Percentiles rank a stretch among this genome's conserved stretches.
These are phyloP conservation scores for Penicillium dipodomyicola DNA, from an alignment of 495 filamentous ascomycete genomes.

Conservation along the genomic window DNA sequence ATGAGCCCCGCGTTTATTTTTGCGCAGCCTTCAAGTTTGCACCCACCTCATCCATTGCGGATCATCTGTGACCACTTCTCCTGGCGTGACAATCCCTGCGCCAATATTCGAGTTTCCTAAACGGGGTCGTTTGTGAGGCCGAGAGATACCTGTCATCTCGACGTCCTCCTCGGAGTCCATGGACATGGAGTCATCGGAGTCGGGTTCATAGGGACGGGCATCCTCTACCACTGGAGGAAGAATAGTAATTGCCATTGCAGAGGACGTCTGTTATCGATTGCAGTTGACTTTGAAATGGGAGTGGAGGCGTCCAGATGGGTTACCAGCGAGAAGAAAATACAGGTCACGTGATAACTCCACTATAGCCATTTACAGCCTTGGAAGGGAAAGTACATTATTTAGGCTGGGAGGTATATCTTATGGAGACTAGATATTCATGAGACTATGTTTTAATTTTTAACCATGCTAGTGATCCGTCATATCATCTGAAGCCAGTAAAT, in stretches of 20 bases:
- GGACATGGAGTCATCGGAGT: slow-evolving; percentile 47
- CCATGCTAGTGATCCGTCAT: background rate
- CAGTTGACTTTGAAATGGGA: background rate
- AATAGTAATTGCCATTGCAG: slow-evolving; percentile 76
- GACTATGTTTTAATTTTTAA: background rate
- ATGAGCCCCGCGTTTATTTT: slow-evolving; percentile 1
- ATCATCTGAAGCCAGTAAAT: background rate
- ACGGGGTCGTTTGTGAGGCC: slow-evolving; percentile 41
- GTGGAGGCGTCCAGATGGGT: background rate
- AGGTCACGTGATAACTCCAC: slow-evolving; percentile 11
- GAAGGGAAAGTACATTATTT: background rate
- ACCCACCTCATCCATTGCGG: slow-evolving; percentile 93
- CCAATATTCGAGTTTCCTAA: slow-evolving; percentile 29
- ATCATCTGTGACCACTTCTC: slow-evolving; percentile 82
- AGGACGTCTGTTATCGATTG: background rate
- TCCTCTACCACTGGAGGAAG: slow-evolving; percentile 57
- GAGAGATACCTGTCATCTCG: slow-evolving; percentile 46
- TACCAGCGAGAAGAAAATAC: slow-evolving; percentile 8
- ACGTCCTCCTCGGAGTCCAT: slow-evolving; percentile 63
- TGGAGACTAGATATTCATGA: background rate
- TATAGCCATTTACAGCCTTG: background rate
- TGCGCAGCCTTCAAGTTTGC: background rate
- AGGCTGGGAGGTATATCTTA: background rate
- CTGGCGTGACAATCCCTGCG: slow-evolving; percentile 75
- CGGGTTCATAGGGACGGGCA: slow-evolving; percentile 26